Conservation (phyloP, 441 rosid genomes). For the Lepidium campestre region DNA sequence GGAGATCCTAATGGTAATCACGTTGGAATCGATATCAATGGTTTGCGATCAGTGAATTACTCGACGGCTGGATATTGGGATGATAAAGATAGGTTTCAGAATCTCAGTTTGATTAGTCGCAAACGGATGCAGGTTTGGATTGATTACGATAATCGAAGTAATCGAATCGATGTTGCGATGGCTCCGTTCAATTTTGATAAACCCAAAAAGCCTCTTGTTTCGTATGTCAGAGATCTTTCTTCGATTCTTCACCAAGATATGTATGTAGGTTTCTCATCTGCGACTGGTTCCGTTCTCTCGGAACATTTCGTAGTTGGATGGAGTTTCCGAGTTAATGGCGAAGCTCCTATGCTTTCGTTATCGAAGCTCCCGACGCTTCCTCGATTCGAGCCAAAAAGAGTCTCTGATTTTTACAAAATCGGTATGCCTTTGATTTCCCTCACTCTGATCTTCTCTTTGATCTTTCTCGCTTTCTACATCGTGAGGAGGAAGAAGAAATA, state of each 20-base stretch:
- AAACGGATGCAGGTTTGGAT: slow-evolving; percentile 52
- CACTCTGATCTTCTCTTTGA: background rate
- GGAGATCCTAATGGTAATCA: slow-evolving; percentile 68
- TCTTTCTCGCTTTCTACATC: slow-evolving; percentile 5
- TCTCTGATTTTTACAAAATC: slow-evolving; percentile 15
- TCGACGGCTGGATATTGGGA: slow-evolving; percentile 36
- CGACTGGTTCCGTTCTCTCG: slow-evolving; percentile 69
- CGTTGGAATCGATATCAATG: slow-evolving; percentile 68
- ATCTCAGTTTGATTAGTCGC: slow-evolving; percentile 57
- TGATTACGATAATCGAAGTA: slow-evolving; percentile 49
- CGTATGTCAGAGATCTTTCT: slow-evolving; percentile 49
- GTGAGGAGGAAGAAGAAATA: slow-evolving; percentile 30
- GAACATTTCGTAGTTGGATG: slow-evolving; percentile 66
- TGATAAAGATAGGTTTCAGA: slow-evolving; percentile 23
- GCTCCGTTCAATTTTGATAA: slow-evolving; percentile 45
- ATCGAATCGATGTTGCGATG: slow-evolving; percentile 43
- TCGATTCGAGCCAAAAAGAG: slow-evolving; percentile 8
- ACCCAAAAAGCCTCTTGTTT: slow-evolving; percentile 52
- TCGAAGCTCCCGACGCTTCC: slow-evolving; percentile 56
- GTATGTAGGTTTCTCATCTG: slow-evolving; percentile 76
- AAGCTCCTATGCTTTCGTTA: slow-evolving; percentile 41
- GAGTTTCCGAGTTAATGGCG: slow-evolving; percentile 58
- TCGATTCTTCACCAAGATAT: slow-evolving; percentile 41
- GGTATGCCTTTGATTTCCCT: slow-evolving; percentile 25
- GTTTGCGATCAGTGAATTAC: slow-evolving; percentile 45